Conservation (phyloP, 2,329 filamentous ascomycete species). For the Nemania sp. region DNA sequence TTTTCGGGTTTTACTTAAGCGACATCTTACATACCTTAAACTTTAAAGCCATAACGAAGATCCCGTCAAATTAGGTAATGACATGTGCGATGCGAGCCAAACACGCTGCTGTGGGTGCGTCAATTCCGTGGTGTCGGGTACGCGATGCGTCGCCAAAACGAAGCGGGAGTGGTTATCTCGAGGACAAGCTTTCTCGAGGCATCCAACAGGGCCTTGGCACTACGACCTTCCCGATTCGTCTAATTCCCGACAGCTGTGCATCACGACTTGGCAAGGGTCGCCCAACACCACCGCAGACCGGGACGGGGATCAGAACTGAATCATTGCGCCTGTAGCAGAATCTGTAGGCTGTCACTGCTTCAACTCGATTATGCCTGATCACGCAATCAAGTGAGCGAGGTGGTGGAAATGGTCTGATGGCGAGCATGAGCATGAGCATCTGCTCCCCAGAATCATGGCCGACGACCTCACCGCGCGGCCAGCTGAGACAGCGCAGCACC, state of each 20-base stretch:
- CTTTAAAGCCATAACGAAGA: background rate
- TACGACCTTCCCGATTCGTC: conserved; percentile 19
- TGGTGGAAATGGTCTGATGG: too few species aligned
- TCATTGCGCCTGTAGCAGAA: background rate
- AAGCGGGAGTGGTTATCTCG: conserved; percentile 1
- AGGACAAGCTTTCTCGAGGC: conserved; percentile 15
- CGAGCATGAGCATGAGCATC: conserved; percentile 15
- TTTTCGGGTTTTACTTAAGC: background rate
- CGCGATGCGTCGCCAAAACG: background rate
- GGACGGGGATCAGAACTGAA: background rate
- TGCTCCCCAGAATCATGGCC: conserved; percentile 7
- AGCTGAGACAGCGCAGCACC: conserved; percentile 4
- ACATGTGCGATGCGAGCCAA: conserved; percentile 1
- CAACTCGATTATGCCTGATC: too few species aligned
- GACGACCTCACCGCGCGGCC: conserved; percentile 7
- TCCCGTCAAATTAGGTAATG: background rate
- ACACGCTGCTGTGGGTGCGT: conserved; percentile 3
- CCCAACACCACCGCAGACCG: background rate
- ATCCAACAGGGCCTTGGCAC: conserved; percentile 10
- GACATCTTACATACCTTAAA: background rate
- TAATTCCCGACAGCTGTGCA: conserved; percentile 3
- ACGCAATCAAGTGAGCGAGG: background rate
- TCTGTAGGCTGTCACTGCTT: too few species aligned
- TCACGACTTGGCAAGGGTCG: conserved; percentile 17
- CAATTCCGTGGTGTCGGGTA: conserved; percentile 6